Percentiles rank a stretch among this genome's conserved stretches.
phyloP scores from a whole-genome alignment of 2,329 filamentous ascomycete genomes.

The Colletotrichum orchidophilum region DNA sequence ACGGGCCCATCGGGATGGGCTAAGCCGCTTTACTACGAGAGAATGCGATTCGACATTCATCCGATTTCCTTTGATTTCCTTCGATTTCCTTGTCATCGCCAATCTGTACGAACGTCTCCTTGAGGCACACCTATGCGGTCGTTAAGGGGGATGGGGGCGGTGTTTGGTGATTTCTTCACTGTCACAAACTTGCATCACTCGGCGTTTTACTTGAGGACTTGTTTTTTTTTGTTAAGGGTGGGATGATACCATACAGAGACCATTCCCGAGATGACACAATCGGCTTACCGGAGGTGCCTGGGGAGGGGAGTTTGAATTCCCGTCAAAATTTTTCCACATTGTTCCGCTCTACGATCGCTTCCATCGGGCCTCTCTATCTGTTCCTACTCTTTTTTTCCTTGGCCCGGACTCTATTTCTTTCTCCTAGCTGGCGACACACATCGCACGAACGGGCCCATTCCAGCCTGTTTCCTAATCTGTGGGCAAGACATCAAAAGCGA shows the following conservation, averaged over 20 bases:
- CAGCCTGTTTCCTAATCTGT: neutral
- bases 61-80: constrained; percentile 4
- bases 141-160: neutral
- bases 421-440: neutral
- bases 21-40: neutral
- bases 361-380: constrained; percentile 6
- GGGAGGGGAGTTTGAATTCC: constrained; percentile 2
- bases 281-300: constrained; percentile 2
- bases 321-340: constrained; percentile 7
- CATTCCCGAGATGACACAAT: constrained; percentile 4
- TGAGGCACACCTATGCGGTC: constrained; percentile 20
- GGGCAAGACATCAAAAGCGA: constrained; percentile 14
- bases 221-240: neutral
- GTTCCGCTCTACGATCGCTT: constrained; percentile 22
- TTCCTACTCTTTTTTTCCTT: neutral
- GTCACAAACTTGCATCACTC: constrained; percentile 25
- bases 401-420: neutral
- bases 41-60: neutral
- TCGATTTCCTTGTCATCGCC: neutral
- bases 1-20: neutral
- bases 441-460: neutral
- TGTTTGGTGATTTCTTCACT: neutral
- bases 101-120: constrained; percentile 14
- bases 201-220: constrained; percentile 16
- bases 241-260: constrained; percentile 32